Evolutionary conservation across 768 basidiomycete genomes (phyloP), one percentile per base, ranked within the genome.

Genomic region (Kwoniella newhampshirensis): DNA sequence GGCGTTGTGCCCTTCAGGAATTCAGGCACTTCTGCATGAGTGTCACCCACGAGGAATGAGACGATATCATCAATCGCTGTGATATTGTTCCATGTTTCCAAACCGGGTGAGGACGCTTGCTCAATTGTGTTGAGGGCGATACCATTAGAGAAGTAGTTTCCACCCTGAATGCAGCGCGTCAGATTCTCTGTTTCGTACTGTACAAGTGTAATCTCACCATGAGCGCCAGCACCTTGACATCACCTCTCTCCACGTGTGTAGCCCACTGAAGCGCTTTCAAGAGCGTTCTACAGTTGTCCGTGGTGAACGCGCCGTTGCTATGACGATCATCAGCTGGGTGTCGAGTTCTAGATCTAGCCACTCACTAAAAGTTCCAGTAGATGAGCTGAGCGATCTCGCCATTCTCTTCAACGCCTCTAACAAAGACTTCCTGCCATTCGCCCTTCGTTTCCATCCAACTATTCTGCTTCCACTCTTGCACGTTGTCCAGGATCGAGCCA

Each of bases 21-120:
- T 0, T 51, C 44, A 17, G 72, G 70, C 48, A 59, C 40, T 23
- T 64, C 55, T 2, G 56, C 15, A 11, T 50, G 40, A 1, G 63
- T 56, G 49, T 74, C 72, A 17, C 62, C 66, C 8, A 71, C 40
- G 27, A 74, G 59, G 64, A 64, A 71, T 21, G 71, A 70, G 48
- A 70, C 67, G n/a, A 74, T 60, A 54, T 74, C 70, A 47, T 74
- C 70, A 20, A 72, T 74, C 0, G 73, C 73, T 44, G 66, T 72
- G 64, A 74, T 72, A 47, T 74, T 74, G 12, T 47, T 57, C 73
- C 69, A 71, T 15, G 70, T 70, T 46, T 70, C 73, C 15, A 53
- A 8, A 2, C 57, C 66, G 1, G 73, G 73, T 17, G 56, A 46
- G 1, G 57, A 8, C 26, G 68, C 52, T 25, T 64, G 49, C 51